phyloP scores from a whole-genome alignment of 768 basidiomycete species.

The Psilocybe cubensis region DNA sequence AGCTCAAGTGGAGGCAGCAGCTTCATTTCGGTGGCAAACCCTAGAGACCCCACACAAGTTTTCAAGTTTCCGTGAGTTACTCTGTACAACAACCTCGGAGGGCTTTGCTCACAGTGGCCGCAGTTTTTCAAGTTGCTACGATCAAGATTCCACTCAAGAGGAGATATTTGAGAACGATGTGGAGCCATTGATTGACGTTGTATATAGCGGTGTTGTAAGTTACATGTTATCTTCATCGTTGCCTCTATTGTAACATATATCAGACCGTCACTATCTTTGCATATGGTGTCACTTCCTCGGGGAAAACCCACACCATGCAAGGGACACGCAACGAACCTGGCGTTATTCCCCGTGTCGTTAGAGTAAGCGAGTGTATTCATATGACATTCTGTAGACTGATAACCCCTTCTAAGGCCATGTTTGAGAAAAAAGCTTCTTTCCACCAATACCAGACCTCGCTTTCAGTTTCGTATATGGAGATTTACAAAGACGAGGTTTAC shows the following conservation, averaged over 20 bases:
- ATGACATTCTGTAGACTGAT: neutral
- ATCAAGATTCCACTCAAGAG: conserved; percentile 68
- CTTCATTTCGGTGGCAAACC: conserved; percentile 70
- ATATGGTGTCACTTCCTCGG: conserved; percentile 90
- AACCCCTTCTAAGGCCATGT: conserved; percentile 49
- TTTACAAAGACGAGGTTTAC: conserved; percentile 91
- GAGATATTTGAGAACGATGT: conserved; percentile 81
- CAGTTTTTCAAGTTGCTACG: conserved; percentile 81
- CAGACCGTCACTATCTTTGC: conserved; percentile 89
- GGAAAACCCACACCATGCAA: conserved; percentile 95
- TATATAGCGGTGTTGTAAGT: conserved; percentile 76
- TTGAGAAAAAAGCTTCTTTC: conserved; percentile 47
- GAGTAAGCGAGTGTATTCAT: conserved; percentile 44
- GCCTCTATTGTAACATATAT: neutral
- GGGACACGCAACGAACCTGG: conserved; percentile 75
- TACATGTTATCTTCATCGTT: conserved; percentile 40
- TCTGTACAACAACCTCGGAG: neutral
- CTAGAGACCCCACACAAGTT: conserved; percentile 66
- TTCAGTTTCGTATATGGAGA: conserved; percentile 82
- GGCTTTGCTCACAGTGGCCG: neutral
- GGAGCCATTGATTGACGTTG: conserved; percentile 75
- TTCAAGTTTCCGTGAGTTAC: conserved; percentile 74
- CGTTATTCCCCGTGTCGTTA: conserved; percentile 82
- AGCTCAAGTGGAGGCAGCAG: conserved; percentile 36
- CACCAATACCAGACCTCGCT: conserved; percentile 49